These are phyloP conservation scores for Trichoderma oligosporum DNA, from an alignment of 2,329 filamentous ascomycete species.

Conservation along the genomic window DNA sequence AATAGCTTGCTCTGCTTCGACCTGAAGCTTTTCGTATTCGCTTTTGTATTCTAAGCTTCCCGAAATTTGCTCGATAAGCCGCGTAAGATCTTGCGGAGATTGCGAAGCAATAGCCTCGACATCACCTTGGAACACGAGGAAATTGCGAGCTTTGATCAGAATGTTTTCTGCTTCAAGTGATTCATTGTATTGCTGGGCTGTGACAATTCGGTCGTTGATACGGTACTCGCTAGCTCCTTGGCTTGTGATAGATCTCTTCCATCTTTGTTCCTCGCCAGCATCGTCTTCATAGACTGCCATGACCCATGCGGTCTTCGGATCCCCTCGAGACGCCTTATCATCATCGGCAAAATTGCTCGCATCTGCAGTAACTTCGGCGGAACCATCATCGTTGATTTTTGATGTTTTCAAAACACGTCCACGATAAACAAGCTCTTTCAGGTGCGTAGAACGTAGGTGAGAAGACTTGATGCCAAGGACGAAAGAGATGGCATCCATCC, in stretches of 20 bases:
- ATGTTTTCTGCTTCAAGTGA: slow-evolving; percentile 92
- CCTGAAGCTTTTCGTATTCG: slow-evolving; percentile 88
- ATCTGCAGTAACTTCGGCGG: slow-evolving; percentile 61
- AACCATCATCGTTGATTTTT: slow-evolving; percentile 87
- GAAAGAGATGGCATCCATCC: slow-evolving; percentile 99
- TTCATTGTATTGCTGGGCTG: slow-evolving; percentile 88
- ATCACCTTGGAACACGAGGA: slow-evolving; percentile 96
- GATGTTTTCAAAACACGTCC: slow-evolving; percentile 89
- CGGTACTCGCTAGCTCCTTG: slow-evolving; percentile 90
- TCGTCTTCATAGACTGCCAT: slow-evolving; percentile 99
- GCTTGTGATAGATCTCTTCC: slow-evolving; percentile 92
- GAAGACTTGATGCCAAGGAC: slow-evolving; percentile 98
- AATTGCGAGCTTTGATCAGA: slow-evolving; percentile 95
- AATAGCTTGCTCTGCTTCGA: slow-evolving; percentile 76
- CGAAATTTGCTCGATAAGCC: slow-evolving; percentile 94
- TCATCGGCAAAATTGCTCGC: slow-evolving; percentile 60
- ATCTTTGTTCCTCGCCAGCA: slow-evolving; percentile 87
- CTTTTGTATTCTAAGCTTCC: slow-evolving; percentile 91
- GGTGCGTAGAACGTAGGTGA: slow-evolving; percentile 89
- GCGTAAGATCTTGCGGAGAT: slow-evolving; percentile 87
- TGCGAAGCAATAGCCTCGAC: slow-evolving; percentile 96
- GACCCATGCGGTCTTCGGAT: slow-evolving; percentile 95
- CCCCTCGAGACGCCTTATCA: slow-evolving; percentile 64
- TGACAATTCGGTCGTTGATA: slow-evolving; percentile 89
- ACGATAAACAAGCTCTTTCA: slow-evolving; percentile 93